These are phyloP conservation scores for Plasmodium relictum DNA, from an alignment of 169 alveolate species.

Conservation along the genomic window DNA sequence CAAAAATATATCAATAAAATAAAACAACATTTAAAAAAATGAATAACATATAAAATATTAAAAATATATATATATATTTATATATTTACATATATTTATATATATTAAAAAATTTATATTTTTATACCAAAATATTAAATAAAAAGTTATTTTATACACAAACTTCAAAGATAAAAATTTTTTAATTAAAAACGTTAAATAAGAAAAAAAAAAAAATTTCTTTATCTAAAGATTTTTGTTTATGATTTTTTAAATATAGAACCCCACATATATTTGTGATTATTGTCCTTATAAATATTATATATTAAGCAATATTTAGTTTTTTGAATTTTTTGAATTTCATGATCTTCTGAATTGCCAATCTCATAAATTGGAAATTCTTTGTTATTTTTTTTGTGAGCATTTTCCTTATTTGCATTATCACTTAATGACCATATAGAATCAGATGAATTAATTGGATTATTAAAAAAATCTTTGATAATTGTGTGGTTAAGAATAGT, in stretches of 20 bases:
- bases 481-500: constrained; percentile 33
- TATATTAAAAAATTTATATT: background rate
- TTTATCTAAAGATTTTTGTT: background rate
- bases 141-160: too few species aligned
- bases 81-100: background rate
- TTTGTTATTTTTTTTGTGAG: background rate
- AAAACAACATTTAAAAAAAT: background rate
- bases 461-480: constrained; percentile 62
- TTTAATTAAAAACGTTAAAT: background rate
- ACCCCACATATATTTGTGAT: constrained; percentile 78
- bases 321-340: constrained; percentile 32
- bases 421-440: constrained; percentile 72
- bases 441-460: constrained; percentile 46
- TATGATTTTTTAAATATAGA: constrained; percentile 68
- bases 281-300: constrained; percentile 72
- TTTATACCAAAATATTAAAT: too few species aligned
- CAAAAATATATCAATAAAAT: background rate
- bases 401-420: background rate
- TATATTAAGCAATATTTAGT: constrained; percentile 34
- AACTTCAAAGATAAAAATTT: too few species aligned
- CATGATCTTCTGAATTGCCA: constrained; percentile 21
- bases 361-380: constrained; percentile 53
- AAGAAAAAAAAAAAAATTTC: background rate
- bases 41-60: background rate
- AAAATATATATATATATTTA: background rate